Percentiles rank a stretch among this genome's conserved stretches.
Conservation (phyloP, 306 rosid species). For the Ceratonia siliqua region DNA sequence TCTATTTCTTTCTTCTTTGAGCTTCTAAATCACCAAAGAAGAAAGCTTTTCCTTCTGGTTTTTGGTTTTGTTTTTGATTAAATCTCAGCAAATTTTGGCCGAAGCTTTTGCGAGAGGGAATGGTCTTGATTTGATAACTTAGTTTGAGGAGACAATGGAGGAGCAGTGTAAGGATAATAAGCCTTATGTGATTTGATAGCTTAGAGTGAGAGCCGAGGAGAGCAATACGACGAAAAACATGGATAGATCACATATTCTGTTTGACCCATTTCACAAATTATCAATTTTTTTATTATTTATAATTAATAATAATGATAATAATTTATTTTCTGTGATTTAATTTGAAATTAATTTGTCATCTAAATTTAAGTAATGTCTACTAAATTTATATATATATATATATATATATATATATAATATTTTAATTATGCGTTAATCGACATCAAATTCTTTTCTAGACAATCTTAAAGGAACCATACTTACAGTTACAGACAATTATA, state of each 20-base stretch:
- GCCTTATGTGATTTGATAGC: background rate
- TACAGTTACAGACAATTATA: too few relatives aligned
- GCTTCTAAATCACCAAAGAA: background rate
- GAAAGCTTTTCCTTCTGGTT: constrained; percentile 4
- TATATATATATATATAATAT: too few relatives aligned
- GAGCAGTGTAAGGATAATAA: constrained; percentile 44
- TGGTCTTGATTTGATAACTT: constrained; percentile 54
- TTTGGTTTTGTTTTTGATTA: constrained; percentile 19
- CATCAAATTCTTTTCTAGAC: too few relatives aligned
- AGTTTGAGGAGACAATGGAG: constrained; percentile 66
- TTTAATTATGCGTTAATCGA: too few relatives aligned
- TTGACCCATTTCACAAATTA: background rate
- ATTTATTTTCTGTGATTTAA: too few relatives aligned
- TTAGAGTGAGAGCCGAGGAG: background rate
- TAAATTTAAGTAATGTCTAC: background rate
- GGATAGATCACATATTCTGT: constrained; percentile 34
- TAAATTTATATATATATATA: too few relatives aligned
- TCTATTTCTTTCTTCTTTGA: constrained; percentile 30
- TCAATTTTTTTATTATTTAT: background rate
- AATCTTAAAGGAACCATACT: too few relatives aligned
- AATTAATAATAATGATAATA: too few relatives aligned
- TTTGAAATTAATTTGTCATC: too few relatives aligned
- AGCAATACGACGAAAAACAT: constrained; percentile 31
- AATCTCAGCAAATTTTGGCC: constrained; percentile 29
- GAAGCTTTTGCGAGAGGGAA: constrained; percentile 31